Conservation (phyloP, 352 stramenopile genomes). For the Globisporangium carolinianum region DNA sequence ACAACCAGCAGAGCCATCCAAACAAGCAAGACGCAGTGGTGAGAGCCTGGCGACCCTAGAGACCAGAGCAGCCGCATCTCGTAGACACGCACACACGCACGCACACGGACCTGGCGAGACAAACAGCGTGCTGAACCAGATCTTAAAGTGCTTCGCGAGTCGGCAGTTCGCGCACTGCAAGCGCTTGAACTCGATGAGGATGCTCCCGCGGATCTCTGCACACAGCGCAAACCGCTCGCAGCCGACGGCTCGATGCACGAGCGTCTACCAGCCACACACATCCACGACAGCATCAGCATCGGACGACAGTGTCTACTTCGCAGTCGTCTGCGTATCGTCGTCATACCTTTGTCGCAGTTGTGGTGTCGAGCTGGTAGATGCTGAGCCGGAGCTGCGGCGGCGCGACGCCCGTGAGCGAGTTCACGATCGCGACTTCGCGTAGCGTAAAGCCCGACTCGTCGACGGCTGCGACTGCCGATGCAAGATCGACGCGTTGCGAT, state of each 20-base stretch:
- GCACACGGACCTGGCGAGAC: slow-evolving; percentile 17
- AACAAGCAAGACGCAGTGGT: too few species aligned
- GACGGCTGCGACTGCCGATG: background rate
- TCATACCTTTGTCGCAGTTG: slow-evolving; percentile 21
- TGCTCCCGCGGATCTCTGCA: slow-evolving; percentile 35
- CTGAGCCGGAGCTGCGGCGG: slow-evolving; percentile 31
- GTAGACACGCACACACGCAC: slow-evolving; percentile 6
- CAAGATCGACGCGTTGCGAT: background rate
- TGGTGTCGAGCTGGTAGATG: slow-evolving; percentile 27
- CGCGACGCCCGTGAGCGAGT: slow-evolving; percentile 11
- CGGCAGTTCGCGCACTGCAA: slow-evolving; percentile 29
- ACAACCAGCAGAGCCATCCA: too few species aligned
- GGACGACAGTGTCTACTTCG: too few species aligned
- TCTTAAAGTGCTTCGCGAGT: slow-evolving; percentile 55
- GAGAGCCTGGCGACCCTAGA: too few species aligned
- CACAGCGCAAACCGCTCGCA: slow-evolving; percentile 41
- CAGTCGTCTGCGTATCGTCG: background rate
- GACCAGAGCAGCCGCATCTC: too few species aligned
- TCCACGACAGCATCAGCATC: background rate
- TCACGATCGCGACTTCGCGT: slow-evolving; percentile 7
- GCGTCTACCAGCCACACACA: slow-evolving; percentile 5
- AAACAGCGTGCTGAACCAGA: slow-evolving; percentile 71
- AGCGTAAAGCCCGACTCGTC: slow-evolving; percentile 6
- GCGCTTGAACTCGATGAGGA: slow-evolving; percentile 56
- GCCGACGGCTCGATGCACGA: slow-evolving; percentile 46